Evolutionary conservation across 768 basidiomycete genomes (phyloP).

Genomic region (Fomitopsis pulvina): DNA sequence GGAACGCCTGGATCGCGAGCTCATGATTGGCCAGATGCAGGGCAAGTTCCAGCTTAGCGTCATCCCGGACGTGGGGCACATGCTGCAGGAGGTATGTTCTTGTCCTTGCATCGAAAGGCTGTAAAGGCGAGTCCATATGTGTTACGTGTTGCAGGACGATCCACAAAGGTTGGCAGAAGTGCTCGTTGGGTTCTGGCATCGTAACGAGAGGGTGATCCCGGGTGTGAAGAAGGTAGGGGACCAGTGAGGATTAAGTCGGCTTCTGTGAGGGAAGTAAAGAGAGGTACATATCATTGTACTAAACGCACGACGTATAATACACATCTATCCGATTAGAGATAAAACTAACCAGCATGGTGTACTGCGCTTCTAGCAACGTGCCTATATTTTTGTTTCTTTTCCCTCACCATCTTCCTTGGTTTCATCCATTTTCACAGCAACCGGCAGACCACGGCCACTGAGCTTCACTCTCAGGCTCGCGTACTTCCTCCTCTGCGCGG

Average conservation of each 20-base stretch:
- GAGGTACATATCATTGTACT: not conserved
- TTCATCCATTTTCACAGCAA: conserved; percentile 1
- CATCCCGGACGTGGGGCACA: conserved; percentile 82
- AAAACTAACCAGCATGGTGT: no score
- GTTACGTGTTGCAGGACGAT: conserved; percentile 60
- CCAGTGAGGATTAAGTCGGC: conserved; percentile 12
- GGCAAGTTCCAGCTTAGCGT: conserved; percentile 93
- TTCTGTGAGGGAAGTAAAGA: not conserved
- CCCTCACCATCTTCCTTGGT: not conserved
- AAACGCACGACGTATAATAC: no score
- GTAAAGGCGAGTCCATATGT: not conserved
- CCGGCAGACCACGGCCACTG: conserved; percentile 57
- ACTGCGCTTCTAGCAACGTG: no score
- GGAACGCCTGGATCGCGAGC: conserved; percentile 84
- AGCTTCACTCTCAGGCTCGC: conserved; percentile 76
- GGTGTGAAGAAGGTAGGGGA: conserved; percentile 58
- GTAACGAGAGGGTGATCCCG: conserved; percentile 69
- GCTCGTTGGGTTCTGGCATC: conserved; percentile 82
- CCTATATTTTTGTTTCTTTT: not conserved
- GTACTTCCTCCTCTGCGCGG: conserved; percentile 75
- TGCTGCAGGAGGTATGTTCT: conserved; percentile 79
- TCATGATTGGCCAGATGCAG: conserved; percentile 87
- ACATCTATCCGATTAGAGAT: no score
- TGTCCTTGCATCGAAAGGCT: not conserved
- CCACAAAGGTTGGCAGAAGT: conserved; percentile 75